Percentiles rank a stretch among this genome's conserved stretches.
Evolutionary conservation across 2,329 filamentous ascomycete genomes (phyloP).

Genomic region (Hymenoscyphus albidus): DNA sequence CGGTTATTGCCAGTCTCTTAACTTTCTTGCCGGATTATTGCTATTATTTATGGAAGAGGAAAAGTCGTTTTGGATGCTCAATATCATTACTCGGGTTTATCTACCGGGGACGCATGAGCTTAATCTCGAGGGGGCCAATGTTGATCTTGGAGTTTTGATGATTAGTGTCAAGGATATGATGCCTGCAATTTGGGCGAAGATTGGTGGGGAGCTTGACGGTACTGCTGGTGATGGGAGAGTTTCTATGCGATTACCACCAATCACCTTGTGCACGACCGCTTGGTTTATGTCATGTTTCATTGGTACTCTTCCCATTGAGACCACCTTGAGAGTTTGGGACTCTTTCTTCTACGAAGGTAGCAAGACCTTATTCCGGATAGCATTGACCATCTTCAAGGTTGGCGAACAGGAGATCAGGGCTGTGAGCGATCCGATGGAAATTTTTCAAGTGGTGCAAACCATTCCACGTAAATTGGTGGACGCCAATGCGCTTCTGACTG

Average conservation of each 20-base stretch:
- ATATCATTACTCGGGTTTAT: conserved; percentile 84
- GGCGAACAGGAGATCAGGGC: conserved; percentile 77
- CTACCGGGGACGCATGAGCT: conserved; percentile 90
- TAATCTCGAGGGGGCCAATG: conserved; percentile 85
- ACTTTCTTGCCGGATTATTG: conserved; percentile 87
- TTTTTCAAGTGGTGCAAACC: conserved; percentile 89
- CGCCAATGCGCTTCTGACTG: conserved; percentile 75
- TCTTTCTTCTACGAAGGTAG: conserved; percentile 93
- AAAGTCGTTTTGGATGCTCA: conserved; percentile 87
- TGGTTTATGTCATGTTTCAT: conserved; percentile 99
- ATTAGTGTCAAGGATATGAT: conserved; percentile 75
- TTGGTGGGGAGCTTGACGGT: conserved; percentile 69
- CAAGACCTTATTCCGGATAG: conserved; percentile 89
- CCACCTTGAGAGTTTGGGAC: conserved; percentile 89
- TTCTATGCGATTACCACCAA: conserved; percentile 67
- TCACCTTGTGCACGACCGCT: conserved; percentile 86
- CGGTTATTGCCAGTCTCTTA: conserved; percentile 93
- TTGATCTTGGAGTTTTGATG: conserved; percentile 93
- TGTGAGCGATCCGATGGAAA: conserved; percentile 85
- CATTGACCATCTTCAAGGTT: conserved; percentile 84
- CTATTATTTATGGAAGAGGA: conserved; percentile 88
- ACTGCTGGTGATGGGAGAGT: conserved; percentile 30
- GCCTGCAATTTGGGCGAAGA: conserved; percentile 81
- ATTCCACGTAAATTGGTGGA: conserved; percentile 79
- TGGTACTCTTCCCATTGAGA: conserved; percentile 86